Conservation (phyloP, 768 basidiomycete species). For the Russula compacta region DNA sequence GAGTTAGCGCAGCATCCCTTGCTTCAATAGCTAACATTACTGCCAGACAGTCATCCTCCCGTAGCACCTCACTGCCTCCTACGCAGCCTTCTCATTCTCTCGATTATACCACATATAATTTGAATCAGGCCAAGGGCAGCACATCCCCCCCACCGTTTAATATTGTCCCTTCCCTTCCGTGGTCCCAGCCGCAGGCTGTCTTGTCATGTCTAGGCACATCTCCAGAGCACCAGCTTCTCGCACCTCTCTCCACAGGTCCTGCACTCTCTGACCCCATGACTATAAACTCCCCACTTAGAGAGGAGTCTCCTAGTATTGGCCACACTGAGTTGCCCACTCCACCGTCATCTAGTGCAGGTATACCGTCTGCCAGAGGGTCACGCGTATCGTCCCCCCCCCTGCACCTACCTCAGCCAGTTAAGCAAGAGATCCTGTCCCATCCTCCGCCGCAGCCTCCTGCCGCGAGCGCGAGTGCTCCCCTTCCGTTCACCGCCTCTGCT, state of each 20-base stretch:
- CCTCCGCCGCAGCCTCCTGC: background rate
- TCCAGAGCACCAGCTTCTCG: constrained; percentile 5
- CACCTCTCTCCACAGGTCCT: background rate
- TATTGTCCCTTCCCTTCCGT: background rate
- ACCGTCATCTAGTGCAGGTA: constrained; percentile 18
- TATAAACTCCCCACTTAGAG: background rate
- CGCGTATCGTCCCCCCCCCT: constrained; percentile 11
- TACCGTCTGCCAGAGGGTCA: constrained; percentile 1
- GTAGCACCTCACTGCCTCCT: background rate
- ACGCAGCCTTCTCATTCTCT: background rate
- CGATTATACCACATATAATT: constrained; percentile 1
- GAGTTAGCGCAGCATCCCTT: background rate
- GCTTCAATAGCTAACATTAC: constrained; percentile 4
- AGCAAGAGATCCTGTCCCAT: constrained; percentile 1
- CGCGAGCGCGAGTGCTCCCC: background rate
- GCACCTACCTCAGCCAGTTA: constrained; percentile 1
- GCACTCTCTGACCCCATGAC: background rate
- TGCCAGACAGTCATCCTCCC: constrained; percentile 5
- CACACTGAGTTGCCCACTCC: constrained; percentile 15
- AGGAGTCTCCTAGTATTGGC: background rate
- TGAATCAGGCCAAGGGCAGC: background rate
- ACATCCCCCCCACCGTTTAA: constrained; percentile 2
- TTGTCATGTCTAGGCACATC: background rate
- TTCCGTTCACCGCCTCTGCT: background rate
- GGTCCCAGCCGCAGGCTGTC: constrained; percentile 8